phyloP scores from a whole-genome alignment of 148 eudicot species.

The Vaccinium corymbosum region DNA sequence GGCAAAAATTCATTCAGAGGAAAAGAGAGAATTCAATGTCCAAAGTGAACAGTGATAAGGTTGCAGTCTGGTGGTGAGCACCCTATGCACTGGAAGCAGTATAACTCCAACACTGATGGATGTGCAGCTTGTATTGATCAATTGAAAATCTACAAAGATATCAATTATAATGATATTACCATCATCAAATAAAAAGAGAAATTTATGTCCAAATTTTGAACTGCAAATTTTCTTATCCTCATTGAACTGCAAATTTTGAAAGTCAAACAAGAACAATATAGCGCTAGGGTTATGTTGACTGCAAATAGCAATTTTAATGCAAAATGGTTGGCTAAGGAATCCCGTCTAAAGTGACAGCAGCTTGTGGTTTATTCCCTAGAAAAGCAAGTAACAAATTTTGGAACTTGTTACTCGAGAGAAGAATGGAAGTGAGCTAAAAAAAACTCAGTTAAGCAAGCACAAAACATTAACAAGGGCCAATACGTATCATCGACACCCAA shows the following conservation, averaged over 20 bases:
- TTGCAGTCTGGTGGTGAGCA: background rate
- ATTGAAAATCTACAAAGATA: constrained; percentile 2
- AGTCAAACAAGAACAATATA: background rate
- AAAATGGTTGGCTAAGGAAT: background rate
- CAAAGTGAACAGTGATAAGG: background rate
- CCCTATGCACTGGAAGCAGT: background rate
- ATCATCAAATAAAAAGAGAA: background rate
- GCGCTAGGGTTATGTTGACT: background rate
- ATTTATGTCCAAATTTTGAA: background rate
- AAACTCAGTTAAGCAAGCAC: background rate
- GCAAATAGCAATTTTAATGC: background rate
- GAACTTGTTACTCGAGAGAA: background rate
- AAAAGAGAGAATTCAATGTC: background rate
- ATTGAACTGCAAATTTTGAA: background rate
- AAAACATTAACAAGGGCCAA: background rate
- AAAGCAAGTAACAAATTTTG: background rate
- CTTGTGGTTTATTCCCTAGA: background rate
- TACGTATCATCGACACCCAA: too few relatives aligned
- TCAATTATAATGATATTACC: background rate
- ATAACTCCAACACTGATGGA: background rate
- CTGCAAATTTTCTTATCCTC: background rate
- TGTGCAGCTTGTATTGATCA: background rate
- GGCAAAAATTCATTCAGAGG: background rate
- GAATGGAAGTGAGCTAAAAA: background rate
- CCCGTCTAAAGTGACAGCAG: background rate